These are phyloP conservation scores for Teratosphaeria destructans DNA, from an alignment of 2,329 filamentous ascomycete species.

Conservation along the genomic window DNA sequence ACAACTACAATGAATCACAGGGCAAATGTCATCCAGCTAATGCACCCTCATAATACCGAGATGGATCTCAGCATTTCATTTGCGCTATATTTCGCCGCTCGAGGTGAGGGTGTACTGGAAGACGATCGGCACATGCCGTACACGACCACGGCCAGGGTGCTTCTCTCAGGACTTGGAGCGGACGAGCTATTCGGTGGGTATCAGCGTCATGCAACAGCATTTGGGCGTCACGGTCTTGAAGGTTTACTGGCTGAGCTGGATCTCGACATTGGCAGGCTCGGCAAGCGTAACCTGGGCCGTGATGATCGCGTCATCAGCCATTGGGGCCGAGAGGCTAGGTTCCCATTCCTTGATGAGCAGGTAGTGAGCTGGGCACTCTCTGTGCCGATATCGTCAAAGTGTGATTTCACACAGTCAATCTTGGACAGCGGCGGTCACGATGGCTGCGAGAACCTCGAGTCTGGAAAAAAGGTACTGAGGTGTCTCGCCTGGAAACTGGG, in stretches of 20 bases:
- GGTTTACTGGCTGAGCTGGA: conserved; percentile 73
- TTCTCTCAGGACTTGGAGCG: conserved; percentile 86
- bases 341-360: conserved; percentile 81
- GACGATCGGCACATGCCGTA: conserved; percentile 33
- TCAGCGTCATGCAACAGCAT: conserved; percentile 70
- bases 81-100: conserved; percentile 89
- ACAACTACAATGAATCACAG: conserved; percentile 60
- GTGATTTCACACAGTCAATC: conserved; percentile 52
- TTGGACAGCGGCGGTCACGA: conserved; percentile 12
- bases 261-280: conserved; percentile 74
- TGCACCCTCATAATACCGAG: conserved; percentile 90
- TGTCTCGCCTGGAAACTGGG: conserved; percentile 65
- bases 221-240: conserved; percentile 54
- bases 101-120: conserved; percentile 42
- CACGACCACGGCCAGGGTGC: conserved; percentile 63
- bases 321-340: conserved; percentile 81
- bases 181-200: conserved; percentile 97
- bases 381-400: conserved; percentile 72
- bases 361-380: conserved; percentile 72
- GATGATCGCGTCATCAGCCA: conserved; percentile 86
- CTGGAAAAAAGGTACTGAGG: conserved; percentile 71
- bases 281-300: conserved; percentile 86
- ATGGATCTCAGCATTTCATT: conserved; percentile 95
- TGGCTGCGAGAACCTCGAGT: conserved; percentile 21
- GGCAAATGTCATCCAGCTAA: conserved; percentile 60